Base-by-base conservation (phyloP, 352 stramenopile species). In the Peronospora tabacina region DNA sequence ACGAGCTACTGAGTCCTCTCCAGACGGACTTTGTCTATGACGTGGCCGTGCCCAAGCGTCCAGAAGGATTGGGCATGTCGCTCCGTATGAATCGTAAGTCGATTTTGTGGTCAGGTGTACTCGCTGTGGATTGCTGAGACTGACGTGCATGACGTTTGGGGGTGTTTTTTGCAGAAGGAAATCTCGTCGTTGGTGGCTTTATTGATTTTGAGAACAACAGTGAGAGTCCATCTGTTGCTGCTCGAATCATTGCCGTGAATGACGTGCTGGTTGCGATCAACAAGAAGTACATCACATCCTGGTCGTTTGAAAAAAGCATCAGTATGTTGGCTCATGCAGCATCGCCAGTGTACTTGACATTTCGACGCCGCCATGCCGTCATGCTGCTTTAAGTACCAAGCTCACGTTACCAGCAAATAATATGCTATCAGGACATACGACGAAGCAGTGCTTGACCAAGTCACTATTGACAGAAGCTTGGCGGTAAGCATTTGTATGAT, bases 21-120 rank as follows among this genome's bases (percentile, higher is more conserved):
- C 80, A 91, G 59, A 88, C 69, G n/a, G 75, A 87, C 44, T 89
- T 80, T 51, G 77, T 86, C 30, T 91, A 91, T 55, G 80, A 91
- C 47, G 66, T 91, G 24, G 80, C 78, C 7, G 62, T 91, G 49
- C 80, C 80, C 45, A 91, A 91, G 63, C 80, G 80, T 24, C 58
- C 63, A 16, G 80, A 91, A 20, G 80, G 80, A 29, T 66, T 91
- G 20, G 80, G 80, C 57, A 91, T 91, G 80, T 91, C 80, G 44
- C 68, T 91, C 1, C 77, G 80, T n/a, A 91, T 91, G 77, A 62
- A 87, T 51, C 78, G 80, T 90, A 67, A 64, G 80, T 75, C 13
- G n/a, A n/a, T 0, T 15, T 42, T 24, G 13, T 0, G 17, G 15
- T n/a, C 7, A 3, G 5, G 2, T 26, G 22, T 26, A 26, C 7